Percentiles rank a stretch among this genome's conserved stretches.
Conservation (phyloP, 345 rosid genomes). For the Euphorbia peplus region DNA sequence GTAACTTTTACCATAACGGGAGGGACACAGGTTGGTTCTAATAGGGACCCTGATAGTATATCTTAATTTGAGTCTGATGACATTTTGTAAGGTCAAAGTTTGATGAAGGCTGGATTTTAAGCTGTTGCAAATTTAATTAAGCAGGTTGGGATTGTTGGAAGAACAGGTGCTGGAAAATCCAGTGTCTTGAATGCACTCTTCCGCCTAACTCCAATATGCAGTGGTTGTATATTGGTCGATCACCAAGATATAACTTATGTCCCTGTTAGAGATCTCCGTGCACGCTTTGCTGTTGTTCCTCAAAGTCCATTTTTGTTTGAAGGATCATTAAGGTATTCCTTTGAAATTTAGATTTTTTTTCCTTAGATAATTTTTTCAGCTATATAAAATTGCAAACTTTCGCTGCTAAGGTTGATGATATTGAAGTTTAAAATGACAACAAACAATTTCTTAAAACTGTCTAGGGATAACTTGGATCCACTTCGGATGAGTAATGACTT, state of each 20-base stretch:
- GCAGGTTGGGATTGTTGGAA: slow-evolving; percentile 87
- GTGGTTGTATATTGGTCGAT: slow-evolving; percentile 71
- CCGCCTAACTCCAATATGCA: slow-evolving; percentile 60
- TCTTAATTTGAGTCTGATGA: slow-evolving; percentile 11
- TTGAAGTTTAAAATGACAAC: slow-evolving; percentile 1
- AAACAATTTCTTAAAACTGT: neutral
- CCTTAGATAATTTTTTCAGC: neutral
- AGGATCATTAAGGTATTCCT: slow-evolving; percentile 68
- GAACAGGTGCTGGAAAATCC: slow-evolving; percentile 97
- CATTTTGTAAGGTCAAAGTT: neutral
- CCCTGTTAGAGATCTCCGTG: slow-evolving; percentile 77
- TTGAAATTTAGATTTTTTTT: neutral
- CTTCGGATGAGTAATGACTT: slow-evolving; percentile 43
- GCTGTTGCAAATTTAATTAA: slow-evolving; percentile 4
- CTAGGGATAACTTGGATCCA: slow-evolving; percentile 89
- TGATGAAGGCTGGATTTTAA: neutral
- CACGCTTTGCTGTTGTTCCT: slow-evolving; percentile 75
- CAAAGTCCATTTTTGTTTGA: slow-evolving; percentile 86
- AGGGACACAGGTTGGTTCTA: slow-evolving; percentile 58
- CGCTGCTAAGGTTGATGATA: neutral
- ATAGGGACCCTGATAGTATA: neutral
- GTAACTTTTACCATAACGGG: slow-evolving; percentile 59
- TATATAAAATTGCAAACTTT: neutral
- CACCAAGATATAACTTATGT: slow-evolving; percentile 54
- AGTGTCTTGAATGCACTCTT: slow-evolving; percentile 84